Conservation (phyloP, 2,329 filamentous ascomycete species). For the Fusarium hainanense region DNA sequence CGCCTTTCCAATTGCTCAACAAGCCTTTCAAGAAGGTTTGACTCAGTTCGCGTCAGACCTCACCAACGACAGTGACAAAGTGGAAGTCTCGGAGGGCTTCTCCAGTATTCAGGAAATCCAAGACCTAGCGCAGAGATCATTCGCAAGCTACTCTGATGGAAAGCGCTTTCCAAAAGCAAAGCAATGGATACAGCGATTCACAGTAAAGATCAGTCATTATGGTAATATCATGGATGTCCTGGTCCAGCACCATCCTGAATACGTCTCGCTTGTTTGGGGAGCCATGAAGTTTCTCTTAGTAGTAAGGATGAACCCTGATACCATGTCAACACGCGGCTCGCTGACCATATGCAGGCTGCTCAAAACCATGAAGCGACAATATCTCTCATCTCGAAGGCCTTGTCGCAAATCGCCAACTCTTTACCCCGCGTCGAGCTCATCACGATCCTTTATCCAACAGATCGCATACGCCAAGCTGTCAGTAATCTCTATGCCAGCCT, state of each 20-base stretch:
- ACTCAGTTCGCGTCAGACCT: background rate
- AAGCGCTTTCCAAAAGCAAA: background rate
- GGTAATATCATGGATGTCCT: background rate
- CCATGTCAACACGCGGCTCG: fast-evolving
- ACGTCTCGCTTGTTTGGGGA: background rate
- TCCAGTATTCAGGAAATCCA: background rate
- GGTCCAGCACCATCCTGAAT: background rate
- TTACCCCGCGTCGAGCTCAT: background rate
- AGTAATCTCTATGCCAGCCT: background rate
- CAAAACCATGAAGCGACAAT: background rate
- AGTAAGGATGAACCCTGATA: background rate
- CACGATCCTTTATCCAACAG: background rate
- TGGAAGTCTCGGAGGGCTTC: background rate
- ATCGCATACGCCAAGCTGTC: background rate
- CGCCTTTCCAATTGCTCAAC: background rate
- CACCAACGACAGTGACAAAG: background rate
- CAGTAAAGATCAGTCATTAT: background rate
- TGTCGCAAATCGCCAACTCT: background rate
- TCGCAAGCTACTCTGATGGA: background rate
- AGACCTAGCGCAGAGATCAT: background rate
- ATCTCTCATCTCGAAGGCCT: background rate
- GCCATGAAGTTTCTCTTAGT: background rate
- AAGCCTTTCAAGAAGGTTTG: background rate
- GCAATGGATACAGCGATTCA: background rate
- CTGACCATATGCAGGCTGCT: background rate